Evolutionary conservation across 139 green algal genomes (phyloP).

Genomic region (Picochlorum sp.): DNA sequence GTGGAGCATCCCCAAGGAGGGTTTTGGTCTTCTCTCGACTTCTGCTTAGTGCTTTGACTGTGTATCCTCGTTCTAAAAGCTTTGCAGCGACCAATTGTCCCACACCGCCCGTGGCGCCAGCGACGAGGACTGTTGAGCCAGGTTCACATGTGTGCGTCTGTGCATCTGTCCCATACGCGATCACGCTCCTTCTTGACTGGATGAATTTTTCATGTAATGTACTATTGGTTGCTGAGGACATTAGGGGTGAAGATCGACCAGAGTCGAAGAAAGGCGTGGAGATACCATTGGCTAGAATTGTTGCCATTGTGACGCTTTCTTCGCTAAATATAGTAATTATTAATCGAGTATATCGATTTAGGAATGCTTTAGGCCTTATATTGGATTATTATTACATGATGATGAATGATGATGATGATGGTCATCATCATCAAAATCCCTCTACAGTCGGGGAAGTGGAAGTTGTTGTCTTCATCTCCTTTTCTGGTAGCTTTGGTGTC

Average conservation of each 20-base stretch:
- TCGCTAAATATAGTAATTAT: too few species aligned
- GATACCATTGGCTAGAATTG: too few species aligned
- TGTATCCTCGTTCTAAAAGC: conserved; percentile 72
- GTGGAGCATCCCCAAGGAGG: conserved; percentile 40
- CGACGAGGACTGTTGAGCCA: conserved; percentile 52
- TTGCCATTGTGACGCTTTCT: too few species aligned
- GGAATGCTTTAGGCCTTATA: too few species aligned
- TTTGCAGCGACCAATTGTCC: conserved; percentile 75
- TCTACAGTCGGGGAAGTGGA: background rate
- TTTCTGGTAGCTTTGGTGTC: background rate
- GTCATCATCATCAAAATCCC: background rate
- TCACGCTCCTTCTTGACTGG: background rate
- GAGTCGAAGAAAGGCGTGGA: too few species aligned
- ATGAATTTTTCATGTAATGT: too few species aligned
- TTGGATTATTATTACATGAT: too few species aligned
- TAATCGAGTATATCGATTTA: too few species aligned
- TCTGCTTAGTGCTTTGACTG: conserved; percentile 49
- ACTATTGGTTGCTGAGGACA: too few species aligned
- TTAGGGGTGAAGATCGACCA: too few species aligned
- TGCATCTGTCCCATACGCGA: background rate
- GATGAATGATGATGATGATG: too few species aligned
- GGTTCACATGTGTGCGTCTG: conserved; percentile 20
- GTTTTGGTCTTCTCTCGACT: conserved; percentile 39
- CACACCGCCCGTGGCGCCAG: conserved; percentile 71
- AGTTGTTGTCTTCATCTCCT: background rate